phyloP scores from a whole-genome alignment of 441 rosid species.

The Raphanus hybrid region DNA sequence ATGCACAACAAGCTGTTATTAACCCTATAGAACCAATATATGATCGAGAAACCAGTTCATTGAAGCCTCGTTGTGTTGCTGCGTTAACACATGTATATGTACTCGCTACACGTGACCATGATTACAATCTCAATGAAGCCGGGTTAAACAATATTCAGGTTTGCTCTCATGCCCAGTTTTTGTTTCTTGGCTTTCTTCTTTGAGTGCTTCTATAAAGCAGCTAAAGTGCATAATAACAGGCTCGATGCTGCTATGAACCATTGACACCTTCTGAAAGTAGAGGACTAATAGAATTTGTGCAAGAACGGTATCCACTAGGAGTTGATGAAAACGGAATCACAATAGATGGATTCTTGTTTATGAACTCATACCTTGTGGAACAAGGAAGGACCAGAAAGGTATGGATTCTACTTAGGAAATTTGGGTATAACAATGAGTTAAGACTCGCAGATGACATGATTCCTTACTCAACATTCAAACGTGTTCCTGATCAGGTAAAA shows the following conservation, averaged over 20 bases:
- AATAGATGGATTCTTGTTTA: constrained; percentile 83
- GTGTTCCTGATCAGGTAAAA: constrained; percentile 82
- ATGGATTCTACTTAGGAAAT: constrained; percentile 82
- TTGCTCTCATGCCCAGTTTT: background rate
- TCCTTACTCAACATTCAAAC: constrained; percentile 62
- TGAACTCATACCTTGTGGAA: constrained; percentile 75
- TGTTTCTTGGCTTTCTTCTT: background rate
- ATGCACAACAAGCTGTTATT: constrained; percentile 83
- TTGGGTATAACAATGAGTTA: constrained; percentile 80
- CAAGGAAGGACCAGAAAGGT: constrained; percentile 75
- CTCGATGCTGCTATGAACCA: constrained; percentile 74
- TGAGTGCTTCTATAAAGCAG: background rate
- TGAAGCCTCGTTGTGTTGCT: constrained; percentile 83
- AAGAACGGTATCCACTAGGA: constrained; percentile 60
- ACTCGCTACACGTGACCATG: constrained; percentile 68
- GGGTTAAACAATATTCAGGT: constrained; percentile 69
- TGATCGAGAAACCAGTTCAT: constrained; percentile 77
- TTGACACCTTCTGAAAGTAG: constrained; percentile 67
- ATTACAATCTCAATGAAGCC: constrained; percentile 68
- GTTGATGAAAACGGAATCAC: constrained; percentile 76
- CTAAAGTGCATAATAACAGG: constrained; percentile 38
- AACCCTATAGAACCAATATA: constrained; percentile 78
- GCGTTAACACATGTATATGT: constrained; percentile 83
- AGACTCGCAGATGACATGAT: constrained; percentile 72
- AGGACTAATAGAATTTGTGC: constrained; percentile 57